Percentiles rank a stretch among this genome's conserved stretches.
phyloP scores from a whole-genome alignment of 2,329 filamentous ascomycete species.

The Aureobasidium pullulans region DNA sequence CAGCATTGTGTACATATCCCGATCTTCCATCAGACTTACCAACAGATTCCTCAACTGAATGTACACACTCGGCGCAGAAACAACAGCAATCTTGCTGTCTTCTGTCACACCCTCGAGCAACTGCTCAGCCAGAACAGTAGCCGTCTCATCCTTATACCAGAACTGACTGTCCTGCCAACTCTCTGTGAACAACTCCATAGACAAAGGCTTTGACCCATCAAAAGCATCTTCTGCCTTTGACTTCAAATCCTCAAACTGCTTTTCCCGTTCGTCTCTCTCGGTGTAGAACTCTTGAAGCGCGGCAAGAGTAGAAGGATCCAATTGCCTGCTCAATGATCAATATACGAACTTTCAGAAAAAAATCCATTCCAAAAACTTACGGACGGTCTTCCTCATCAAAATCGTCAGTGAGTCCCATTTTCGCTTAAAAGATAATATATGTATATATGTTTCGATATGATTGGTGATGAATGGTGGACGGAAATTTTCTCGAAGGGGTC shows the following conservation, averaged over 20 bases:
- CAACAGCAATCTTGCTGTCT: slow-evolving; percentile 56
- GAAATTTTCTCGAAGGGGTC: background rate
- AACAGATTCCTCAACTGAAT: slow-evolving; percentile 66
- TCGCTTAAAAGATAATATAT: background rate
- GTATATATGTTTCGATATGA: background rate
- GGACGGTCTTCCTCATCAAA: slow-evolving; percentile 17
- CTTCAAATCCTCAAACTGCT: slow-evolving; percentile 63
- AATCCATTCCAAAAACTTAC: background rate
- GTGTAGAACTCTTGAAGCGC: slow-evolving; percentile 68
- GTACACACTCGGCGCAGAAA: slow-evolving; percentile 72
- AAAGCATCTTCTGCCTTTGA: slow-evolving; percentile 51
- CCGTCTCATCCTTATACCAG: slow-evolving; percentile 69
- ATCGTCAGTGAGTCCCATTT: slow-evolving; percentile 4
- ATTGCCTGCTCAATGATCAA: slow-evolving; percentile 38
- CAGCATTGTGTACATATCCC: background rate
- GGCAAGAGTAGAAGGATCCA: slow-evolving; percentile 59
- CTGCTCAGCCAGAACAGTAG: slow-evolving; percentile 54
- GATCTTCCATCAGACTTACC: slow-evolving; percentile 33
- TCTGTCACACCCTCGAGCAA: slow-evolving; percentile 55
- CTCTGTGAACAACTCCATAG: slow-evolving; percentile 67
- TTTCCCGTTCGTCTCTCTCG: slow-evolving; percentile 60
- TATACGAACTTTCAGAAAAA: background rate
- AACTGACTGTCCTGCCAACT: slow-evolving; percentile 83
- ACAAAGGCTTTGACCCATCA: slow-evolving; percentile 32
- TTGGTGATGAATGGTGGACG: background rate